Base-by-base conservation (phyloP, 2,329 filamentous ascomycete genomes). In the Monosporascus sp. region DNA sequence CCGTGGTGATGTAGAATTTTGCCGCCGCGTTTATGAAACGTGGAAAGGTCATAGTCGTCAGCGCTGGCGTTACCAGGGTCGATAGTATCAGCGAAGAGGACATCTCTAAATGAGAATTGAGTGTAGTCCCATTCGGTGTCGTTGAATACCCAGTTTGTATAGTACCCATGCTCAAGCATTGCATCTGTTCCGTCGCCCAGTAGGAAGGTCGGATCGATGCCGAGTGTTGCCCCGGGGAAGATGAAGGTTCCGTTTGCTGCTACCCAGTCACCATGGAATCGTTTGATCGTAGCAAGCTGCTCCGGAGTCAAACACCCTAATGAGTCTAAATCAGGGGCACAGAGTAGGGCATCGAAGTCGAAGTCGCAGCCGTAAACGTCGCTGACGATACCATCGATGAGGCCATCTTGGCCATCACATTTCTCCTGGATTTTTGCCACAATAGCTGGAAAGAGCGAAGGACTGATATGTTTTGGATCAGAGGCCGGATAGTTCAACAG, bases 381-480 rank as follows among this genome's bases (percentile, higher is more conserved):
- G 28, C 67, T 70, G 24, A 77, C 65, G 53, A 77, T 75, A 18
- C 61, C 65, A 55, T 78, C 75, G 5, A 67, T 60, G 2, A 77
- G 45, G 2, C 74, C 73, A 54, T 77, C 74, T 56, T 73, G 71
- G 1, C 61, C 63, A 58, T 78, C 75, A 50, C 75, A 77, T 56
- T 77, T 74, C 46, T 63, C 67, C 41, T 70, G 55, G 15, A 76
- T 72, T 55, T 77, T 74, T 0, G 63, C 66, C 4, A 66, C 52
- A 41, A 81, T 71, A 3, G 63, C 57, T 0, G 70, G 59, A 62
- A 78, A 78, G 8, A 76, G 58, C 0, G 63, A 57, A 2, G 68
- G 54, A 0, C 70, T 64, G 20, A 80, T 77, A 51, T 78, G 71
- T 49, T 72, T 67, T 2, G 72, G 63, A 2, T 69, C 68, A 9